phyloP scores from a whole-genome alignment of 2,329 filamentous ascomycete species.

The Fusarium armeniacum region DNA sequence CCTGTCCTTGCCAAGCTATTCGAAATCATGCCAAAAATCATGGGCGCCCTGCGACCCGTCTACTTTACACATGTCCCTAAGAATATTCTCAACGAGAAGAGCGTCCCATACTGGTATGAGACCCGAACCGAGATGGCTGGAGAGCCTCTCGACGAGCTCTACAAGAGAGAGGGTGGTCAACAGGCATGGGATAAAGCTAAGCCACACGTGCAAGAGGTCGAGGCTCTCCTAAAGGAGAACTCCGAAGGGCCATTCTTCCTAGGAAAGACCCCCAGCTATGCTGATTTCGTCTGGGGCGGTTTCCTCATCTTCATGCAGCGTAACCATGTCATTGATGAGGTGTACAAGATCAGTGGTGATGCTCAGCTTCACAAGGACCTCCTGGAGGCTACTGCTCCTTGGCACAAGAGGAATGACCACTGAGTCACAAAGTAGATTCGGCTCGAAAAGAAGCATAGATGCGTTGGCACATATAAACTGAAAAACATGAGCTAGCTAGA shows the following conservation, averaged over 20 bases:
- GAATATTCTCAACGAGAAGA: slow-evolving; percentile 65
- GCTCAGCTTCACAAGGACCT: slow-evolving; percentile 56
- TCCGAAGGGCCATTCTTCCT: slow-evolving; percentile 71
- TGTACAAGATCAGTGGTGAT: slow-evolving; percentile 58
- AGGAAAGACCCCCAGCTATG: slow-evolving; percentile 68
- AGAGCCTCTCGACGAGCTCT: slow-evolving; percentile 66
- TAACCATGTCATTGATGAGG: slow-evolving; percentile 53
- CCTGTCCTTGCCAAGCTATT: slow-evolving; percentile 62
- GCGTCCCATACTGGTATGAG: slow-evolving; percentile 67
- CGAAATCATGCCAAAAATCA: slow-evolving; percentile 54
- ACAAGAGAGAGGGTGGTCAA: slow-evolving; percentile 63
- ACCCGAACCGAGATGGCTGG: slow-evolving; percentile 66
- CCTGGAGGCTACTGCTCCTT: slow-evolving; percentile 58
- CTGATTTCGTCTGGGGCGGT: slow-evolving; percentile 70
- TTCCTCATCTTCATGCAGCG: slow-evolving; percentile 60
- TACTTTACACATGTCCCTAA: slow-evolving; percentile 64
- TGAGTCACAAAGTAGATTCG: slow-evolving; percentile 32
- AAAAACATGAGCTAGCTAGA: not conserved
- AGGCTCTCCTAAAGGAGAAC: slow-evolving; percentile 67
- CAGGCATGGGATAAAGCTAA: slow-evolving; percentile 63
- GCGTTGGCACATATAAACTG: not conserved
- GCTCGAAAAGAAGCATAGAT: not conserved
- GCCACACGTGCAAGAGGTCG: slow-evolving; percentile 54
- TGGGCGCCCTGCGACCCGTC: slow-evolving; percentile 56
- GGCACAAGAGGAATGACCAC: slow-evolving; percentile 57